Evolutionary conservation across 1,139 yeast genomes (phyloP).

Genomic region (Saccharomyces hybrid): DNA sequence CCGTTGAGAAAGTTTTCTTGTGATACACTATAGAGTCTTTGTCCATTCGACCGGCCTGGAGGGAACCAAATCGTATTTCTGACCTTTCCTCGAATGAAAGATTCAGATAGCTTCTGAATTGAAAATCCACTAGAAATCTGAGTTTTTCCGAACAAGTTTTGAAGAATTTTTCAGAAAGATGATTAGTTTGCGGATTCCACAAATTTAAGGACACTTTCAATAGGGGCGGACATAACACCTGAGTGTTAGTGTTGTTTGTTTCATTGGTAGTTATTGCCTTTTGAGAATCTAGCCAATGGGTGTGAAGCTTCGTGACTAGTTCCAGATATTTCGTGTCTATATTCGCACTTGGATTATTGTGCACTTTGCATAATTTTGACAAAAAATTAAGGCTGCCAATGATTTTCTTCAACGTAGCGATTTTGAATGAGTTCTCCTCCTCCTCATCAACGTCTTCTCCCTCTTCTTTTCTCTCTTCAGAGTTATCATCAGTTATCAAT

Average conservation of each 20-base stretch:
- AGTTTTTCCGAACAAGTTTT: conserved; percentile 26
- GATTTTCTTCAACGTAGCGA: conserved; percentile 16
- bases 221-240: conserved; percentile 8
- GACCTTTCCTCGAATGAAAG: conserved; percentile 22
- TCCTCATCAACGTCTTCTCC: neutral
- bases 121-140: conserved; percentile 28
- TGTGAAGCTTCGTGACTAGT: conserved; percentile 8
- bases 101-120: conserved; percentile 20
- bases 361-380: conserved; percentile 16
- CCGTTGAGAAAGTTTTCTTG: neutral
- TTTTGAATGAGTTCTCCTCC: conserved; percentile 6
- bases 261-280: conserved; percentile 9
- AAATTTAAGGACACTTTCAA: conserved; percentile 23
- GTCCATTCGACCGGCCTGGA: neutral
- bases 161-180: conserved; percentile 23
- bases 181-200: conserved; percentile 25
- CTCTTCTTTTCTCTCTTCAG: conserved; percentile 1
- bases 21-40: neutral
- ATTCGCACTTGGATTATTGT: conserved; percentile 7
- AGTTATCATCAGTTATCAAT: conserved; percentile 7
- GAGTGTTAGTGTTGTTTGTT: conserved; percentile 5
- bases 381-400: conserved; percentile 21
- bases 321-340: conserved; percentile 1
- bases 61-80: conserved; percentile 6
- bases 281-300: conserved; percentile 2